phyloP scores from a whole-genome alignment of 2,329 filamentous ascomycete genomes.

The Camillea tinctor region DNA sequence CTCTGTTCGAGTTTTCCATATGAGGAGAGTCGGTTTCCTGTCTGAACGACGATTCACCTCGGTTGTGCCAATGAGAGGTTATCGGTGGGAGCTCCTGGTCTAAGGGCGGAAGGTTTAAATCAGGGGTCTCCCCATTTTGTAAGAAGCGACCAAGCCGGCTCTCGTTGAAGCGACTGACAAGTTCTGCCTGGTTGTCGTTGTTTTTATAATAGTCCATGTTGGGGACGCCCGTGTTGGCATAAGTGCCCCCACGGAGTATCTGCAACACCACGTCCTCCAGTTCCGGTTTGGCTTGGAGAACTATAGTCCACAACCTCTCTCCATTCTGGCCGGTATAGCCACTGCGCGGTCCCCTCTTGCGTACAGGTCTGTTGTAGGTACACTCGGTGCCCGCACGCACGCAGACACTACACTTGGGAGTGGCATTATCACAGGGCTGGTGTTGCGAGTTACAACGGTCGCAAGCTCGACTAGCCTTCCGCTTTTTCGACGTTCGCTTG shows the following conservation, averaged over 20 bases:
- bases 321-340: slow-evolving; percentile 36
- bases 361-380: slow-evolving; percentile 35
- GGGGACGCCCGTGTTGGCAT: slow-evolving; percentile 28
- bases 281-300: slow-evolving; percentile 32
- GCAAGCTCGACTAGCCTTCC: slow-evolving; percentile 37
- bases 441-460: slow-evolving; percentile 48
- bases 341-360: slow-evolving; percentile 34
- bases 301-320: slow-evolving; percentile 33
- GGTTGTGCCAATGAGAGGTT: slow-evolving; percentile 12
- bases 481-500: slow-evolving; percentile 35
- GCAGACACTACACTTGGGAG: slow-evolving; percentile 46
- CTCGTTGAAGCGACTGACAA: slow-evolving; percentile 33
- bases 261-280: slow-evolving; percentile 34
- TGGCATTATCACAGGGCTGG: slow-evolving; percentile 47
- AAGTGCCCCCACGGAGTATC: slow-evolving; percentile 29
- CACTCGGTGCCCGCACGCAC: slow-evolving; percentile 36
- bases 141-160: slow-evolving; percentile 33
- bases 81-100: slow-evolving; percentile 22
- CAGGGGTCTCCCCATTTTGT: slow-evolving; percentile 30
- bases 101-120: slow-evolving; percentile 27
- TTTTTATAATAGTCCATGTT: slow-evolving; percentile 34
- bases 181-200: slow-evolving; percentile 33
- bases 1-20: slow-evolving; percentile 13
- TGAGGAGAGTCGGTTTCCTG: slow-evolving; percentile 13
- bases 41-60: slow-evolving; percentile 13